Percentiles rank a stretch among this genome's conserved stretches.
Conservation (phyloP, 495 filamentous ascomycete genomes). For the Annulohypoxylon moriforme region DNA sequence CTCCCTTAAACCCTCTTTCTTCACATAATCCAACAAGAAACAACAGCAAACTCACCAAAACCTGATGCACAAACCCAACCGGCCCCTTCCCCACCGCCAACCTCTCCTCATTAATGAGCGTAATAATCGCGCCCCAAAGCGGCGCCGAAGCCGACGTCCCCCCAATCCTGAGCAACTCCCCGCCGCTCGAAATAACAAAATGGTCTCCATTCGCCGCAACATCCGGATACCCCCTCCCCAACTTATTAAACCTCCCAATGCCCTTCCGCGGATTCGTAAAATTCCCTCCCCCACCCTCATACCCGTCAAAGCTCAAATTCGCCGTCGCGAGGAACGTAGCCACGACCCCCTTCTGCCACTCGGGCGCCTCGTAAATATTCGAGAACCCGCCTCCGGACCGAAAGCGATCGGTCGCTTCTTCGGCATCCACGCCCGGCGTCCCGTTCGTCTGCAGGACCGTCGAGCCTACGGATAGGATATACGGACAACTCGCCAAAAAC, state of each 20-base stretch:
- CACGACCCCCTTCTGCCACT: conserved; percentile 67
- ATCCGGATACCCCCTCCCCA: conserved; percentile 70
- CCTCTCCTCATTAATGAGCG: conserved; percentile 71
- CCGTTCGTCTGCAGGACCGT: conserved; percentile 45
- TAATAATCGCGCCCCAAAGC: conserved; percentile 62
- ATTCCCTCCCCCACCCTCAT: conserved; percentile 46
- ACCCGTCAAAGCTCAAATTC: conserved; percentile 53
- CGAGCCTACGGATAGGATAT: conserved; percentile 46
- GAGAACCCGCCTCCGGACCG: conserved; percentile 74
- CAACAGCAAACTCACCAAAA: conserved; percentile 49
- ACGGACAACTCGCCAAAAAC: conserved; percentile 49
- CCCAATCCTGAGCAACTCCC: conserved; percentile 59
- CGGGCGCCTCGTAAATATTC: conserved; percentile 70
- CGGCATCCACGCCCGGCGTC: conserved; percentile 46
- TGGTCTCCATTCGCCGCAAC: conserved; percentile 69
- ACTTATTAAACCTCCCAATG: conserved; percentile 59
- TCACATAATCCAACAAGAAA: neutral
- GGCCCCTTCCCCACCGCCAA: conserved; percentile 64
- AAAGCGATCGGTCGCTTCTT: conserved; percentile 60
- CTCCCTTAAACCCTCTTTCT: neutral
- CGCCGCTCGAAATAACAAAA: conserved; percentile 60
- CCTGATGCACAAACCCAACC: conserved; percentile 72
- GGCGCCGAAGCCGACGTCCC: conserved; percentile 53
- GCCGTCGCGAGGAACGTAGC: conserved; percentile 60
- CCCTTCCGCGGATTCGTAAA: conserved; percentile 34